Percentiles rank a stretch among this genome's conserved stretches.
These are phyloP conservation scores for Umbellularia californica DNA, from an alignment of 164 flowering plant genomes.

Conservation along the genomic window DNA sequence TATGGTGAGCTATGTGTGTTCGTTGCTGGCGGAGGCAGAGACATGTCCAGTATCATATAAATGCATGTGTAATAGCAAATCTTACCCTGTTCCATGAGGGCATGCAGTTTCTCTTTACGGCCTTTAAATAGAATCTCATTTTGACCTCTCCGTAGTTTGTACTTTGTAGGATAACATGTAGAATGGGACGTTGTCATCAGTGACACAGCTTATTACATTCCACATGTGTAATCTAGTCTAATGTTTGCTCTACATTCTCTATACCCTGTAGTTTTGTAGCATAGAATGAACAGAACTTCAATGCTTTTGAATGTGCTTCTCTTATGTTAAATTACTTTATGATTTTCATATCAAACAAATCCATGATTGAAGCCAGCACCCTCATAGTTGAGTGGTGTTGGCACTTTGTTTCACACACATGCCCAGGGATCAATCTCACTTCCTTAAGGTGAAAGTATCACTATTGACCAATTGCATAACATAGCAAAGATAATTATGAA, in stretches of 20 bases:
- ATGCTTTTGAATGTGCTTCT: too few relatives aligned
- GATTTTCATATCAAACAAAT: not conserved
- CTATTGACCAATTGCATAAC: not conserved
- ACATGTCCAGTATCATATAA: slow-evolving; percentile 67
- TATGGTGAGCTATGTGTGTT: slow-evolving; percentile 75
- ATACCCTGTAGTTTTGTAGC: too few relatives aligned
- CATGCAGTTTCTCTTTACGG: not conserved
- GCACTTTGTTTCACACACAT: too few relatives aligned
- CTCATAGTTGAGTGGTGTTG: not conserved
- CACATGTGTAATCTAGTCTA: too few relatives aligned
- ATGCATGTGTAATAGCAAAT: slow-evolving; percentile 77
- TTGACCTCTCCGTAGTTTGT: too few relatives aligned
- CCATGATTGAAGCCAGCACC: not conserved
- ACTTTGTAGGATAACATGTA: too few relatives aligned
- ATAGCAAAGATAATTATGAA: not conserved
- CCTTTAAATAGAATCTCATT: too few relatives aligned
- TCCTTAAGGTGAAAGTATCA: not conserved
- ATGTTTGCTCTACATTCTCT: too few relatives aligned
- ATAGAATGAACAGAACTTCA: too few relatives aligned
- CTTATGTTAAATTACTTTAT: not conserved
- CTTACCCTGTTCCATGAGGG: slow-evolving; percentile 73
- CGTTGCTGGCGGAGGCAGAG: slow-evolving; percentile 69
- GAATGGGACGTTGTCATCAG: too few relatives aligned
- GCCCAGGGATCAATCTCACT: not conserved
- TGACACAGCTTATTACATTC: too few relatives aligned